phyloP scores from a whole-genome alignment of 164 flowering plant species.

The Vitis riparia region DNA sequence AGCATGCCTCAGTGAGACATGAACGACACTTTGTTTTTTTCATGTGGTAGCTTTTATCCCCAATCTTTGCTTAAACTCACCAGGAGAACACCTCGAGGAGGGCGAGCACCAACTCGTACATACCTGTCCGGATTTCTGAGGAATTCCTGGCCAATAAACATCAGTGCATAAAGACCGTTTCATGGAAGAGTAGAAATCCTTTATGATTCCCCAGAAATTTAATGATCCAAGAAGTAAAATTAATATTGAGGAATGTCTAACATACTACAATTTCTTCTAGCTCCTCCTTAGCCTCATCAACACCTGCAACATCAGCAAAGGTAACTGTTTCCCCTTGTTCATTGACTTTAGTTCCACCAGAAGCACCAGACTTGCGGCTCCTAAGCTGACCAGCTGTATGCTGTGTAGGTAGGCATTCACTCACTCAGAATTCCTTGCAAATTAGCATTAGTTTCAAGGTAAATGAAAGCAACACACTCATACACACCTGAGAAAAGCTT shows the following conservation, averaged over 20 bases:
- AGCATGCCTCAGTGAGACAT: background rate
- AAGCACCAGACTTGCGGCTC: constrained; percentile 71
- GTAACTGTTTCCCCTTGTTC: constrained; percentile 81
- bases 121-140: constrained; percentile 91
- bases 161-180: constrained; percentile 16
- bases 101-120: constrained; percentile 88
- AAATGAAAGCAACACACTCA: background rate
- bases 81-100: constrained; percentile 98
- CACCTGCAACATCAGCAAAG: constrained; percentile 98
- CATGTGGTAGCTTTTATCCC: background rate
- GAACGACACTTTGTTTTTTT: background rate
- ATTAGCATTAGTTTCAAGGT: constrained; percentile 10
- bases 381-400: constrained; percentile 85
- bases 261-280: constrained; percentile 98
- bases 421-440: constrained; percentile 7
- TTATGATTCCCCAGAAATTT: background rate
- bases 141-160: constrained; percentile 72
- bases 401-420: constrained; percentile 37
- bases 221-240: background rate
- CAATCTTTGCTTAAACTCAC: constrained; percentile 27
- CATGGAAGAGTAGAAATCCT: constrained; percentile 6
- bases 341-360: constrained; percentile 71
- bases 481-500: constrained; percentile 81
- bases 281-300: constrained; percentile 99
- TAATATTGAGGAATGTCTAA: background rate